Evolutionary conservation across 176 grass and related monocot genomes (phyloP).

Genomic region (Chrysopogon serrulatus): DNA sequence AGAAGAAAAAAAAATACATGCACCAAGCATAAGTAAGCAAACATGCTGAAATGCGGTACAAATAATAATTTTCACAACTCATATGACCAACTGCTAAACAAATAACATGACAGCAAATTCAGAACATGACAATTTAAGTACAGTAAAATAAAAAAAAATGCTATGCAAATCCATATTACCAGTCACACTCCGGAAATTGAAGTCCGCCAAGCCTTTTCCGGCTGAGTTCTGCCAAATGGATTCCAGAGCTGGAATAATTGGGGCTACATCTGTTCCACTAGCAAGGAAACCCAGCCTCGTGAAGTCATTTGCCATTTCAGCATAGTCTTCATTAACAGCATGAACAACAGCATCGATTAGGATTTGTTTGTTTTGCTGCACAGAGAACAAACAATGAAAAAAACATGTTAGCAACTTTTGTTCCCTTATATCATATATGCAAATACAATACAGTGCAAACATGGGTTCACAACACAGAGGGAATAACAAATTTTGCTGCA

Average conservation of each 20-base stretch:
- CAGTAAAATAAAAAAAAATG: not conserved
- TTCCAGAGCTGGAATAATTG: constrained; percentile 92
- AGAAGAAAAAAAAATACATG: not conserved
- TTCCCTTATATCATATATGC: not conserved
- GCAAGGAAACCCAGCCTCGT: constrained; percentile 98
- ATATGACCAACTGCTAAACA: constrained; percentile 8
- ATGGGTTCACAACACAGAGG: no score
- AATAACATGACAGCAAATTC: not conserved
- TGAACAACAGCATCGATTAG: constrained; percentile 96
- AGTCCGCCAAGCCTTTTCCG: constrained; percentile 93
- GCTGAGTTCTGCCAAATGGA: constrained; percentile 98
- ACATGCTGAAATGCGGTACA: not conserved
- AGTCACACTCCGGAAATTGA: constrained; percentile 98
- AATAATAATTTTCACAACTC: not conserved
- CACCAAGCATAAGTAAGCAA: constrained; percentile 5
- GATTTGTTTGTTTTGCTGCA: constrained; percentile 99
- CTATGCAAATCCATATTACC: constrained; percentile 37
- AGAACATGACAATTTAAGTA: not conserved
- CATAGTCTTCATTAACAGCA: constrained; percentile 99
- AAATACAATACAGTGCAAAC: not conserved
- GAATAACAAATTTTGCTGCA: no score
- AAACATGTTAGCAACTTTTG: constrained; percentile 3
- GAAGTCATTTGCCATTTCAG: constrained; percentile 99
- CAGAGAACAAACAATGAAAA: constrained; percentile 4
- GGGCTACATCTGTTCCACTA: constrained; percentile 86